phyloP scores from a whole-genome alignment of 2,329 filamentous ascomycete species.

The Massarina eburnea region DNA sequence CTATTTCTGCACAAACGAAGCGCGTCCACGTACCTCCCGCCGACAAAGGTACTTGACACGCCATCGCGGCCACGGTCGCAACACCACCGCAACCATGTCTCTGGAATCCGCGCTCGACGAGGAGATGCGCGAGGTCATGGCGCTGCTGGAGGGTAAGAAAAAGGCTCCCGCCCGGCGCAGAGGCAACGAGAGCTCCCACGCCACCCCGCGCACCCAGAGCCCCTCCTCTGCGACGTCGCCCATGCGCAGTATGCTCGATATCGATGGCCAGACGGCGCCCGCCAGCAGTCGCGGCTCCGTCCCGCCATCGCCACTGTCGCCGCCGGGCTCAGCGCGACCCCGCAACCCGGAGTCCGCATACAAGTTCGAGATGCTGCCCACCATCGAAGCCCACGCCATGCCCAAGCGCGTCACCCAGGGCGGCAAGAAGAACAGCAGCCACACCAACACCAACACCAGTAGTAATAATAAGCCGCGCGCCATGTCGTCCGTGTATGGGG shows the following conservation, averaged over 20 bases:
- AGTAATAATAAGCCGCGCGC: slow-evolving; percentile 38
- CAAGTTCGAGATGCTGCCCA: slow-evolving; percentile 51
- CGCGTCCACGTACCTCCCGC: not conserved
- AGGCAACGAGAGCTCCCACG: slow-evolving; percentile 31
- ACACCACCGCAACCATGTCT: slow-evolving; percentile 57
- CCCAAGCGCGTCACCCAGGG: slow-evolving; percentile 48
- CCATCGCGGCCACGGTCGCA: slow-evolving; percentile 1
- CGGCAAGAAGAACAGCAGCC: slow-evolving; percentile 42
- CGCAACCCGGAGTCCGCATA: slow-evolving; percentile 44
- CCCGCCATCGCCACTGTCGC: slow-evolving; percentile 36
- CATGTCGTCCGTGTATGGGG: slow-evolving; percentile 49
- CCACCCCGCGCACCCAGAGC: slow-evolving; percentile 53
- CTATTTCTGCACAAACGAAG: no score
- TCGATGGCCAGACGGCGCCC: slow-evolving; percentile 27
- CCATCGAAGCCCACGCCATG: slow-evolving; percentile 46
- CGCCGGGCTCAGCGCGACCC: slow-evolving; percentile 22
- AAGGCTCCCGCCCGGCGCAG: slow-evolving; percentile 19
- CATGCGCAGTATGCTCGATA: slow-evolving; percentile 51
- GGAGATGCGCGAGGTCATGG: slow-evolving; percentile 73
- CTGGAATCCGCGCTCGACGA: slow-evolving; percentile 76
- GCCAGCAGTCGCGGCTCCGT: slow-evolving; percentile 36
- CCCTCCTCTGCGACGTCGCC: slow-evolving; percentile 59
- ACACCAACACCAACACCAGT: no score
- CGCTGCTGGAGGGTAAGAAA: slow-evolving; percentile 61
- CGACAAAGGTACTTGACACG: no score